Evolutionary conservation across 257 asterid genomes (phyloP).

Genomic region (Penstemon eatonii): DNA sequence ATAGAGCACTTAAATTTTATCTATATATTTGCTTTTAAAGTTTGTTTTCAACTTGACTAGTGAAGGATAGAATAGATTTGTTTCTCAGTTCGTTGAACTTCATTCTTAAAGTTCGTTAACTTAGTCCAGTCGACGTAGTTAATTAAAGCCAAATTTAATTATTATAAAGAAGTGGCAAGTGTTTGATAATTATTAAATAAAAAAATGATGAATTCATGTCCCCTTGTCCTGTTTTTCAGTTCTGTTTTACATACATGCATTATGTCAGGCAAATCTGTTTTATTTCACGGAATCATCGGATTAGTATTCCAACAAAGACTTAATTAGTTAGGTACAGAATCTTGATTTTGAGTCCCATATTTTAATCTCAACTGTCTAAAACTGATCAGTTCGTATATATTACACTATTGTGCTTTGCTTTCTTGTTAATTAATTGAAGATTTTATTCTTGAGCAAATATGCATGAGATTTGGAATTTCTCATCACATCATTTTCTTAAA

Average conservation of each 20-base stretch:
- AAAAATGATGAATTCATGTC: conserved; percentile 27
- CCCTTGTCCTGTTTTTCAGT: conserved; percentile 27
- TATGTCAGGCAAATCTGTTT: conserved; percentile 21
- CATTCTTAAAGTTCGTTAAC: not conserved
- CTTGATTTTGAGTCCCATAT: conserved; percentile 1
- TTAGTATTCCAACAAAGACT: conserved; percentile 11
- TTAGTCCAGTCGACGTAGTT: conserved; percentile 1
- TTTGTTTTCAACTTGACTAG: too few relatives aligned
- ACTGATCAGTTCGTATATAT: conserved; percentile 16
- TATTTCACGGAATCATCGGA: conserved; percentile 23
- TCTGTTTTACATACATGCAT: conserved; percentile 27
- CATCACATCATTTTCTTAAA: not conserved
- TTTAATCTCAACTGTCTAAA: conserved; percentile 1
- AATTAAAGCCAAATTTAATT: not conserved
- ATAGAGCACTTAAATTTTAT: too few relatives aligned
- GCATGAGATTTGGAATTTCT: not conserved
- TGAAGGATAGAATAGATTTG: not conserved
- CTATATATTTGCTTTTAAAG: too few relatives aligned
- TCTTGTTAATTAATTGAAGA: not conserved
- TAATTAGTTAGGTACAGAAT: conserved; percentile 27
- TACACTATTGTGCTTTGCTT: not conserved
- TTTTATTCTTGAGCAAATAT: not conserved
- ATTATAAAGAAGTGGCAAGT: conserved; percentile 22
- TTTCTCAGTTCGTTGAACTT: conserved; percentile 26
- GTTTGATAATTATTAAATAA: conserved; percentile 4